Conservation (phyloP, 2,329 filamentous ascomycete species). For the Cytospora mali region DNA sequence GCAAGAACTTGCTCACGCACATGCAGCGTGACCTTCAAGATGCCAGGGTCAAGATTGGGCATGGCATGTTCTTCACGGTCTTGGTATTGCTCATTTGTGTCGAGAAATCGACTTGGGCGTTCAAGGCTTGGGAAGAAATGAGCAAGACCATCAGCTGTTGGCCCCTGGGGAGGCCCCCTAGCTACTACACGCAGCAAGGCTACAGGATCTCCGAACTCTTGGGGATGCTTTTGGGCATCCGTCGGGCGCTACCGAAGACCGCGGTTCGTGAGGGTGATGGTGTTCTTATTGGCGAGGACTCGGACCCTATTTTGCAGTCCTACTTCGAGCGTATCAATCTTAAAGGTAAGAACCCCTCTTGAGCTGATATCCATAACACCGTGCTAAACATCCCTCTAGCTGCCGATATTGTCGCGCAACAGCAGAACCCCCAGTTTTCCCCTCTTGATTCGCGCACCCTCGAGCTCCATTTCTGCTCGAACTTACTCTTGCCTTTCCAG, state of each 20-base stretch:
- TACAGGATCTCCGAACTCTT: slow-evolving; percentile 60
- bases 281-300: slow-evolving; percentile 51
- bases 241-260: slow-evolving; percentile 60
- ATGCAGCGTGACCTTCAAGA: slow-evolving; percentile 65
- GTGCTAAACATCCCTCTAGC: slow-evolving; percentile 35
- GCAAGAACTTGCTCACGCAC: slow-evolving; percentile 58
- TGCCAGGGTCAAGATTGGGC: slow-evolving; percentile 61
- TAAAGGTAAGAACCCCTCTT: slow-evolving; percentile 52
- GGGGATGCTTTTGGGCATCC: slow-evolving; percentile 63
- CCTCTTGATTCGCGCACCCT: slow-evolving; percentile 50
- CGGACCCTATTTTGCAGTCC: slow-evolving; percentile 47
- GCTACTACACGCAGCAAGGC: slow-evolving; percentile 60
- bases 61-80: slow-evolving; percentile 63
- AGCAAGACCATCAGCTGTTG: slow-evolving; percentile 51
- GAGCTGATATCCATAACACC: neutral
- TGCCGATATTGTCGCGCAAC: slow-evolving; percentile 47
- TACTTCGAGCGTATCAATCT: slow-evolving; percentile 62
- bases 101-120: slow-evolving; percentile 70
- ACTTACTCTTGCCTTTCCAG: slow-evolving; percentile 41
- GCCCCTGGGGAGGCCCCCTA: slow-evolving; percentile 62
- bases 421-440: slow-evolving; percentile 55
- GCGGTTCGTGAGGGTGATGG: slow-evolving; percentile 47
- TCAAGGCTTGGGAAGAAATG: slow-evolving; percentile 68
- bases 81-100: slow-evolving; percentile 67
- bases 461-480: slow-evolving; percentile 49